Conservation (phyloP, 2,329 filamentous ascomycete genomes). For the Sclerotinia glacialis region DNA sequence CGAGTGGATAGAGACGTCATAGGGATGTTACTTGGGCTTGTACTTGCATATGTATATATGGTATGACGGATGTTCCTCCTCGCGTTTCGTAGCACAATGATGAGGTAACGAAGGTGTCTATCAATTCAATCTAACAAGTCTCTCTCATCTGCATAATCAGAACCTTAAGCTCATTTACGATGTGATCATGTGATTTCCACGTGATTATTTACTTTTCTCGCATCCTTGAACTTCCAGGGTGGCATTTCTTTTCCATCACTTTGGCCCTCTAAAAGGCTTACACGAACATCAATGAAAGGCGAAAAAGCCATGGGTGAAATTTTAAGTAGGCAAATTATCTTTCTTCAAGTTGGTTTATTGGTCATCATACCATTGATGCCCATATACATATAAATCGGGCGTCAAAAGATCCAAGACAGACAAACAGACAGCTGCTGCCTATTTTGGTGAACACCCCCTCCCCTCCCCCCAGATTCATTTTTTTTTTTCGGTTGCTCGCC, state of each 20-base stretch:
- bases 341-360: background rate
- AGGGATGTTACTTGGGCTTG: too few species aligned
- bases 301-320: background rate
- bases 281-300: background rate
- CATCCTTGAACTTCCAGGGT: background rate
- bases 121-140: background rate
- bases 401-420: background rate
- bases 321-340: background rate
- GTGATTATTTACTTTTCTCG: background rate
- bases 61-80: too few species aligned
- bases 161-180: background rate
- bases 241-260: background rate
- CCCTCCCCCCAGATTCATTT: background rate
- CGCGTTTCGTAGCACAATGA: too few species aligned
- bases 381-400: background rate
- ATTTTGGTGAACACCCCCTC: background rate
- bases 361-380: background rate
- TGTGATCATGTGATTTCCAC: background rate
- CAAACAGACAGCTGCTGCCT: background rate
- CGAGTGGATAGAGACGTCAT: too few species aligned
- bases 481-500: slow-evolving; percentile 19
- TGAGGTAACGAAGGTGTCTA: background rate
- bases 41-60: too few species aligned
- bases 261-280: background rate
- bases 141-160: background rate